These are phyloP conservation scores for Drechslerella coelobrocha DNA, from an alignment of 2,329 filamentous ascomycete genomes.

Conservation along the genomic window DNA sequence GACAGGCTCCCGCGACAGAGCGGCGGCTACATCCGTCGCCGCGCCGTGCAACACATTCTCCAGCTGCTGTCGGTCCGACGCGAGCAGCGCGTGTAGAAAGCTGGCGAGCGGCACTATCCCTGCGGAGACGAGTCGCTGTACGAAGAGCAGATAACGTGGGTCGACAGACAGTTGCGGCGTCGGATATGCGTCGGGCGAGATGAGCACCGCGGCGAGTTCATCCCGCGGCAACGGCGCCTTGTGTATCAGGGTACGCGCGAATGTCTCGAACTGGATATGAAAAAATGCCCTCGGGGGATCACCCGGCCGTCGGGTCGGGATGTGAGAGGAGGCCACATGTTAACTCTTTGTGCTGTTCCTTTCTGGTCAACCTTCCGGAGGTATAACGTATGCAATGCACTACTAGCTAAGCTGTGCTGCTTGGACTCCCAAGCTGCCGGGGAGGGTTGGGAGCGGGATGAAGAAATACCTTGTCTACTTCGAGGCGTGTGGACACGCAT, in stretches of 20 bases:
- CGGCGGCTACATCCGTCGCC: conserved; percentile 26
- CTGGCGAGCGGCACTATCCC: conserved; percentile 65
- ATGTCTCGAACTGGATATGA: conserved; percentile 62
- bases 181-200: conserved; percentile 63
- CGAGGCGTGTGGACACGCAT: conserved; percentile 40
- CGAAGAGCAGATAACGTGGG: conserved; percentile 67
- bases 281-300: conserved; percentile 6
- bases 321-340: conserved; percentile 12
- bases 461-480: conserved; percentile 42
- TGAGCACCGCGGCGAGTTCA: conserved; percentile 66
- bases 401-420: not conserved
- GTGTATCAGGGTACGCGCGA: conserved; percentile 62
- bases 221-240: conserved; percentile 64
- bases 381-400: conserved; percentile 5
- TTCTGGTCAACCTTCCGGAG: conserved; percentile 31
- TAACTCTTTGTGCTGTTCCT: conserved; percentile 33
- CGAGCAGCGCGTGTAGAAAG: conserved; percentile 65
- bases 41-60: conserved; percentile 30
- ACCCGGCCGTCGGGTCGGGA: not conserved
- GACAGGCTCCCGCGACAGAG: conserved; percentile 51
- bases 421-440: not conserved
- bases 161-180: conserved; percentile 63
- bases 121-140: conserved; percentile 65
- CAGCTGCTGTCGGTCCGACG: conserved; percentile 56
- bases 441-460: not conserved